Base-by-base conservation (phyloP, 176 grass and related monocot species). In the Carex kokanica region DNA sequence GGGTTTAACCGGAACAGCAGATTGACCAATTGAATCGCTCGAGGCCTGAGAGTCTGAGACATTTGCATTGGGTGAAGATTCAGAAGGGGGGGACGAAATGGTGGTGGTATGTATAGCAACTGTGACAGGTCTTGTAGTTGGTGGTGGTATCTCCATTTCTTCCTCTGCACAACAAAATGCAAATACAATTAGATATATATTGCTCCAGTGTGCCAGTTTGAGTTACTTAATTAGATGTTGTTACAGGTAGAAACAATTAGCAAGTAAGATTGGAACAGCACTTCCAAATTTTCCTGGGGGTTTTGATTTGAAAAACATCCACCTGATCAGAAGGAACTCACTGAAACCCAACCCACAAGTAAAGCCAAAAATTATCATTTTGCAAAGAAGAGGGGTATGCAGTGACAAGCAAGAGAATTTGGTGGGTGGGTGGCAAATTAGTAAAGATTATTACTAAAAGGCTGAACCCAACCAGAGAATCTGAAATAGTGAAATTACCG, bases 121-220 rank as follows among this genome's bases (percentile, higher is more conserved):
- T 64, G 52, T 73, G 11, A 62, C 68, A 55, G 79, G 38, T 60
- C 71, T 86, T 11, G 51, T 78, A 32, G 73, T 78, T 51, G 41
- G 9, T 41, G 7, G 47, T 43, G 65, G 83, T 80, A 81, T 73
- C 55, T 64, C 83, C 70, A 43, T 78, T 25, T 67, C 72, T 75
- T 89, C 87, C 78, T 89, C 87, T 89, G 69, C 40, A 58, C 9
- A 71, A 81, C 29, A 60, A 31, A 88, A 71, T 60, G 15, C 45
- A 54, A 31, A 86, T 64, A 52, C 8, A 56, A 20, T 81, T 57
- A 49, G 60, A 45, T 25, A 45, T 27, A 71, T 43, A 36, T 43
- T 71, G 36, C 67, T 21, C 36, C 36, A 71, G 2, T 43, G 16
- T 40, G 65, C 8, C 23, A 73, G 5, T 45, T 11, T 56, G 12